Percentiles rank a stretch among this genome's conserved stretches.
Evolutionary conservation across 1,284 basidiomycete species (phyloP).

Genomic region (Sporisorium iseilematis-ciliati): DNA sequence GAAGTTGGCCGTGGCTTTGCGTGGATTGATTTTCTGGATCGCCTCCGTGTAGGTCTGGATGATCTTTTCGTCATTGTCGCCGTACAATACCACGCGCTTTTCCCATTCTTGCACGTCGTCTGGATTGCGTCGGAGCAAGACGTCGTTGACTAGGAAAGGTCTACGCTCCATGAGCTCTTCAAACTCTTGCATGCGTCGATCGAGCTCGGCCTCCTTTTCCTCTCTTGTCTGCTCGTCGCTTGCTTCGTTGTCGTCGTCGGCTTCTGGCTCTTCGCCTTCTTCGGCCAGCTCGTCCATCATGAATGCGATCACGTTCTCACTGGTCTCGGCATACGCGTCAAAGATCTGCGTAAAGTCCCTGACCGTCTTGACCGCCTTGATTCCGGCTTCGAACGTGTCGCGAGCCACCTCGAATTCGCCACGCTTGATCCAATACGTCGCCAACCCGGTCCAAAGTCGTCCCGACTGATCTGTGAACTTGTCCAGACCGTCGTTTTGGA

Average conservation of each 20-base stretch:
- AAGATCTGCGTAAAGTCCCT: slow-evolving; percentile 99
- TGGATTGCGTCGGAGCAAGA: slow-evolving; percentile 90
- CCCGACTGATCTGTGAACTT: slow-evolving; percentile 97
- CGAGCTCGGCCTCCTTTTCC: slow-evolving; percentile 87
- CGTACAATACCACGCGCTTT: slow-evolving; percentile 93
- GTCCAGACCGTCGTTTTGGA: slow-evolving; percentile 85
- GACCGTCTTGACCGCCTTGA: slow-evolving; percentile 87
- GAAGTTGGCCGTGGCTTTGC: slow-evolving; percentile 90
- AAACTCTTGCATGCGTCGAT: slow-evolving; percentile 89
- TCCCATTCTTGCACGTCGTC: slow-evolving; percentile 99
- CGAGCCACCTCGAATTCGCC: slow-evolving; percentile 91
- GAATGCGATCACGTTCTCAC: slow-evolving; percentile 88
- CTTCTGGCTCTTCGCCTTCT: slow-evolving; percentile 60
- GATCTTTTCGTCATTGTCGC: slow-evolving; percentile 91
- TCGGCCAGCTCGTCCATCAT: slow-evolving; percentile 87
- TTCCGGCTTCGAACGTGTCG: slow-evolving; percentile 87
- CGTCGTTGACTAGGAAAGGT: slow-evolving; percentile 97
- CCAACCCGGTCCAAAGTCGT: slow-evolving; percentile 92
- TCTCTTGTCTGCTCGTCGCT: slow-evolving; percentile 66
- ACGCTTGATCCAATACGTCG: slow-evolving; percentile 98
- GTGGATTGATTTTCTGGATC: slow-evolving; percentile 86
- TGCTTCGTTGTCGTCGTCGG: slow-evolving; percentile 27
- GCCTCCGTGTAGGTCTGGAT: slow-evolving; percentile 92
- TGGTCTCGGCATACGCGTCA: slow-evolving; percentile 94
- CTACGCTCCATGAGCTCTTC: slow-evolving; percentile 94